Evolutionary conservation across 164 flowering plant genomes (phyloP), one percentile per base, ranked within the genome.

Genomic region (Cinnamomum micranthum): DNA sequence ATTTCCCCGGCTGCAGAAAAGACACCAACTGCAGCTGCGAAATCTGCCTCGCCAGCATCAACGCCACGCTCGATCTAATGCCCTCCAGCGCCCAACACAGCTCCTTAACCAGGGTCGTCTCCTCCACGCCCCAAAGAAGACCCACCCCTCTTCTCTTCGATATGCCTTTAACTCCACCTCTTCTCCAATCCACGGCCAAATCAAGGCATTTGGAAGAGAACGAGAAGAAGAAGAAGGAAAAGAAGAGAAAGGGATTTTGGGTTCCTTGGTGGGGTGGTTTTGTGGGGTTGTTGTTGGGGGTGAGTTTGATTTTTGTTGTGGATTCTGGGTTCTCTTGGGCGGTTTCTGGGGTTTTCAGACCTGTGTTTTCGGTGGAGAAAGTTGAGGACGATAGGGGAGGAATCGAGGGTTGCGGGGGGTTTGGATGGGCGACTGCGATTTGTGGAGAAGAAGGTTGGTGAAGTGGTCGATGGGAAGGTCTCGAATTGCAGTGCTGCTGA

Each of bases 11-110:
- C 2, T 95, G 98, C 82, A 76, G 87, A 11, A 95, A 88, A 83
- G 92, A 90, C 62, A 91, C 92, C 64, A 89, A 93, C 58, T 95
- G 98, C 87, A 74, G 74, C 71, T 95, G 98, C 77, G 86, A 90
- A 11, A 89, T 91, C 51, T 95, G 97, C 81, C 71, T 88, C 50
- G 97, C 86, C 3, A 95, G 98, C 85, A 85, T 93, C 79, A 89
- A 82, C 33, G 97, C 98, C 28, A 93, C 97, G 27, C 91, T 89
- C 14, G 97, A 95, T 72, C 92, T 93, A 66, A 85, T 88, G 86
- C 90, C 92, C 1, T 23, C 69, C 71, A 88, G 88, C 77, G 24
- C 66, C n/a, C 92, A 89, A 4, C 79, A 82, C 71, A 84, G 87
- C 82, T 77, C 93, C 2, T 80, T 86, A 68, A 84, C 94, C 5